Evolutionary conservation across 768 basidiomycete genomes (phyloP), one percentile per base, ranked within the genome.

Genomic region (Mycena crocata): DNA sequence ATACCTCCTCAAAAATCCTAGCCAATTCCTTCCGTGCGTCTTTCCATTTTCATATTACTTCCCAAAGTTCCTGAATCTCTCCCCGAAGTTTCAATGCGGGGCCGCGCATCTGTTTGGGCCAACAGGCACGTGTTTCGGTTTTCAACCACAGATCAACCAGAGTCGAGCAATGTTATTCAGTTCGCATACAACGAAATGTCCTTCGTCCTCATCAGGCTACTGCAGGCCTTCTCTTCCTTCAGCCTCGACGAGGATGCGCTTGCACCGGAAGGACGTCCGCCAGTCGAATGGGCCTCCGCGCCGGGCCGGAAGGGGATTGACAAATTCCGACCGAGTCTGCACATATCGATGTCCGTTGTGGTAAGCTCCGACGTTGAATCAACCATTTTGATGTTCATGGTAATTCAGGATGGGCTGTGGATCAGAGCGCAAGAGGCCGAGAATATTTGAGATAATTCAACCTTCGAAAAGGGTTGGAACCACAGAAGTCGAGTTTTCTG

Each of bases 71-170:
- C 21, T 21, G 31, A 8, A 13, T 1, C 7, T 12, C 10, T 24
- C 8, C 26, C 14, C 0, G 7, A 26, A 68, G 67, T 1, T 83
- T 83, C 73, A 82, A 81, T 51, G 81, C 70, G 3, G 73, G 73
- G 4, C 84, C 83, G n/a, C 76, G 82, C 5, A 82, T 83, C 39
- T 83, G 83, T 65, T 75, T 82, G n/a, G 83, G 83, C 5, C 83
- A 85, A 74, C 81, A 82, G 73, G 82, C 76, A 51, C 35, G 57
- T 60, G 21, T 5, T 31, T 37, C 34, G 19, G 10, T 28, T n/a
- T 32, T 26, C 42, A 24, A 44, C 32, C 24, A 24, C 24, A 14
- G 14, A 34, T 28, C 23, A 21, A 5, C 24, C 3, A 45, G 28
- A n/a, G 8, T 34, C 14, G 30, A 44, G 15, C 39, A 28, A 19